phyloP scores from a whole-genome alignment of 768 basidiomycete species.

The Leucosporidium yakuticum region DNA sequence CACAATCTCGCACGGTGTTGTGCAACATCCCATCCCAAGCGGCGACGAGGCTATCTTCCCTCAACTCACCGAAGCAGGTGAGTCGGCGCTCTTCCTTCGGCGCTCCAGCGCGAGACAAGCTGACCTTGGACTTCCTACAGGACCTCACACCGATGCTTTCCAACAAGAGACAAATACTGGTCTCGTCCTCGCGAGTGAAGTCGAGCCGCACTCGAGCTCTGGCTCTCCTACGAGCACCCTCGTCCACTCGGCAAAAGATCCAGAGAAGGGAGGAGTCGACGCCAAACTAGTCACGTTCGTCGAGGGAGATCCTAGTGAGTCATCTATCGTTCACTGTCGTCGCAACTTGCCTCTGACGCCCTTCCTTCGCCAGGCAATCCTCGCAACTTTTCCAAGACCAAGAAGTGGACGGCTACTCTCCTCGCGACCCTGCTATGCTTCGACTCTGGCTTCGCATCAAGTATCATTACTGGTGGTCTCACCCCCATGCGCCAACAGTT shows the following conservation, averaged over 20 bases:
- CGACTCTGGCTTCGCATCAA: conserved; percentile 37
- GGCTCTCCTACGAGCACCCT: neutral
- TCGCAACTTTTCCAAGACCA: conserved; percentile 29
- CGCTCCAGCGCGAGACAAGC: too few relatives aligned
- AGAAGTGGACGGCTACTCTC: conserved; percentile 35
- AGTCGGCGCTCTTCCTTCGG: too few relatives aligned
- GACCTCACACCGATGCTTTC: conserved; percentile 21
- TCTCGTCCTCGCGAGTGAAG: conserved; percentile 21
- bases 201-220: neutral
- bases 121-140: conserved; percentile 6
- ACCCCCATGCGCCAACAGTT: conserved; percentile 33
- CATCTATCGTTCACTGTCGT: conserved; percentile 28
- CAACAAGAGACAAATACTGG: conserved; percentile 4
- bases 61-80: too few relatives aligned
- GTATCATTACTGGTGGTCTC: conserved; percentile 40
- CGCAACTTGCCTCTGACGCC: neutral
- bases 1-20: too few relatives aligned
- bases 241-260: neutral
- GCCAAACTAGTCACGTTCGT: too few relatives aligned
- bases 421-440: conserved; percentile 36
- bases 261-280: too few relatives aligned
- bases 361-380: conserved; percentile 29
- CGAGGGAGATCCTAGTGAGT: conserved; percentile 24
- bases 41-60: too few relatives aligned
- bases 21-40: too few relatives aligned